Conservation (phyloP, 495 filamentous ascomycete species). For the Terfezia boudieri region DNA sequence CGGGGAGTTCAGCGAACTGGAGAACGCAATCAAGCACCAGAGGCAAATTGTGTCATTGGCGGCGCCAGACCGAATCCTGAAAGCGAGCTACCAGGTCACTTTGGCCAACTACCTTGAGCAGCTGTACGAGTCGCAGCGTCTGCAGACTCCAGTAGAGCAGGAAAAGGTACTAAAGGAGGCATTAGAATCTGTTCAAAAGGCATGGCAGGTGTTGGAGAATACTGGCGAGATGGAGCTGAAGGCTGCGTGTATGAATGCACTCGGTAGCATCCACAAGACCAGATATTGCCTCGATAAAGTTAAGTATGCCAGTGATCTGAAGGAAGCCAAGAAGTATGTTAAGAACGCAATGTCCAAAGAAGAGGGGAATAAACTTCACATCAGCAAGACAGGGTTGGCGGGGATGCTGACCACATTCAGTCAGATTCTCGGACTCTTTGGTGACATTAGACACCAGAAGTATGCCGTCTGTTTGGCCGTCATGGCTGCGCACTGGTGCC, state of each 20-base stretch:
- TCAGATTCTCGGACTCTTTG: too few relatives aligned
- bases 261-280: neutral
- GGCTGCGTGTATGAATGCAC: neutral
- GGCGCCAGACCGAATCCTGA: conserved; percentile 19
- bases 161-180: neutral
- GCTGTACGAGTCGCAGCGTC: neutral
- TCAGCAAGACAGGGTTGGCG: too few relatives aligned
- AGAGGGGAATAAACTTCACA: too few relatives aligned
- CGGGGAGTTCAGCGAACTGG: neutral
- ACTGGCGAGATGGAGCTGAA: neutral
- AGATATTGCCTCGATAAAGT: too few relatives aligned
- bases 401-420: too few relatives aligned
- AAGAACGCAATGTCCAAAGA: too few relatives aligned
- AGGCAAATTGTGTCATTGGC: conserved; percentile 17
- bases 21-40: neutral
- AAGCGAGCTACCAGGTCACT: neutral
- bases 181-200: neutral
- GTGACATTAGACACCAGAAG: too few relatives aligned
- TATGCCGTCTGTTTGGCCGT: too few relatives aligned
- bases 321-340: too few relatives aligned
- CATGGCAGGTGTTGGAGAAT: neutral
- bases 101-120: neutral
- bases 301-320: too few relatives aligned
- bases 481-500: too few relatives aligned
- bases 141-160: neutral